Evolutionary conservation across 495 filamentous ascomycete species (phyloP), one percentile per base, ranked within the genome.

Genomic region (Extremus antarcticus): DNA sequence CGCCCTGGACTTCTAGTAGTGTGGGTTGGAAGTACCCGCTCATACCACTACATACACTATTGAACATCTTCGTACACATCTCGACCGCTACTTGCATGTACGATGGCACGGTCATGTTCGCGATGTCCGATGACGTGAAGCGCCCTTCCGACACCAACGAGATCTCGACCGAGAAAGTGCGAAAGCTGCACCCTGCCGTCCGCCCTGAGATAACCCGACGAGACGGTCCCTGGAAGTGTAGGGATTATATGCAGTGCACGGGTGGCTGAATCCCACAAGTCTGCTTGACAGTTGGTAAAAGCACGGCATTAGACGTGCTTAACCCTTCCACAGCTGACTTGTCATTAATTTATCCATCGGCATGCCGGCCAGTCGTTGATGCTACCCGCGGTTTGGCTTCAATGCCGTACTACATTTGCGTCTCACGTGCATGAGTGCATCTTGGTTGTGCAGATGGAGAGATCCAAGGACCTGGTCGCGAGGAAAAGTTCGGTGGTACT

Each of bases 151-250:
- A 48, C 25, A 43, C 57, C 57, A 59, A 55, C 38, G 45, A 51
- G 10, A 2, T 56, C 3, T 9, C 53, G 40, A 48, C 57, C 57
- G 57, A 60, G 47, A 38, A 60, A 55, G 19, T 59, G 52, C 57
- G 57, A 25, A 16, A n/a, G n/a, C 17, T 32, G 43, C 43, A 48
- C 43, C 38, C 35, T 48, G 20, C n/a, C 13, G 29, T 35, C 35
- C 47, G 25, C 25, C 39, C 47, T 46, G 55, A 47, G 45, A 41
- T 25, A 16, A 21, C 43, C 51, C 19, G 43, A 19, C 8, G 8
- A 22, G 8, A 22, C n/a, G 43, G 43, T n/a, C 9, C 9, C 43
- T 22, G n/a, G n/a, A n/a, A n/a, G n/a, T n/a, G n/a, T n/a, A n/a
- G 43, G 15, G 20, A 25, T 22, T 9, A 40, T 39, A 56, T 56